Evolutionary conservation across 805 yeast species (phyloP), one percentile per base, ranked within the genome.

Genomic region (Ogataea paradorogensis): DNA sequence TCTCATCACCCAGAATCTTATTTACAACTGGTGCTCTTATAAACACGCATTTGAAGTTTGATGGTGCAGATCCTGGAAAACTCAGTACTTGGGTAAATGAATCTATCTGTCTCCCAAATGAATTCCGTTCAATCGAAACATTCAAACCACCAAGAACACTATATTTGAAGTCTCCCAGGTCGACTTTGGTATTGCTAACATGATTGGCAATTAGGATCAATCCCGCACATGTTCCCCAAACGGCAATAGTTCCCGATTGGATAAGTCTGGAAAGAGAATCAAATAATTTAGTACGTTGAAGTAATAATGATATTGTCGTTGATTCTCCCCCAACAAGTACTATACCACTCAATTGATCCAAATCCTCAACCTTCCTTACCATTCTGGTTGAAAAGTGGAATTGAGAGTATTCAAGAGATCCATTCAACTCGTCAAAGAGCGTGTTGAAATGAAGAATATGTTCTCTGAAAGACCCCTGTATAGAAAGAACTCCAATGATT

Each of bases 221-320:
- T 2, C 95, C 95, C 3, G 95, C 95, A 61, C 95, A 85, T 1
- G 95, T 85, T 0, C 95, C 95, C 95, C 95, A 85, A 9, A 78
- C 73, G 1, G 85, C 80, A 8, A 58, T 38, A 45, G 73, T 74
- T 15, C 64, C 62, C 7, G 71, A 63, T 33, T 71, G 67, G 16
- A 80, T 76, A 56, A 74, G 78, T 9, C 65, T 55, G 28, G 69
- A 60, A 39, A 84, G 62, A 2, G 84, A 82, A 18, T 70, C 68
- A 14, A 80, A 62, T 51, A 84, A 55, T 1, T 76, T 74, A 0
- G 80, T 73, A 39, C 88, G 63, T 55, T 82, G 83, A 1, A 91
- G 83, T 25, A 84, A 76, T 21, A 82, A 63, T 0, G 90, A 80
- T 48, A 85, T 84, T 3, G 86, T 57, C 1, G 86, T 80, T 22